These are phyloP conservation scores for Aquilaria malaccensis DNA, from an alignment of 345 rosid genomes.

Conservation along the genomic window DNA sequence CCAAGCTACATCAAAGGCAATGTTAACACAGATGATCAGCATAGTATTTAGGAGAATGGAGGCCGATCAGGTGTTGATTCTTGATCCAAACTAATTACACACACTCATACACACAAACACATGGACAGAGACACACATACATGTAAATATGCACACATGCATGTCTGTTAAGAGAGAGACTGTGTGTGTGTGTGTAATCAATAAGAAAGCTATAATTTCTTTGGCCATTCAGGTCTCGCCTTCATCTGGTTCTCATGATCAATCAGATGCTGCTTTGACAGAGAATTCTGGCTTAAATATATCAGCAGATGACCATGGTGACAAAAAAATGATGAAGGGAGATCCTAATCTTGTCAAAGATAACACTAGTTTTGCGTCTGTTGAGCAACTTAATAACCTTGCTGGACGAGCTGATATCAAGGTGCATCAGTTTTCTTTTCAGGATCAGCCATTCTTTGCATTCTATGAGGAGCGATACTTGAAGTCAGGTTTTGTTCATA, in stretches of 20 bases:
- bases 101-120: too few relatives aligned
- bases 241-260: constrained; percentile 40
- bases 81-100: background rate
- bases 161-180: background rate
- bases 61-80: constrained; percentile 48
- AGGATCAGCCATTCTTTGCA: background rate
- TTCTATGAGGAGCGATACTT: too few relatives aligned
- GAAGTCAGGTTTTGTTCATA: constrained; percentile 2
- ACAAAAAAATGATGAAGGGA: constrained; percentile 63
- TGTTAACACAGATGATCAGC: constrained; percentile 98
- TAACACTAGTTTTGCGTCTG: constrained; percentile 60
- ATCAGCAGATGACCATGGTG: constrained; percentile 42
- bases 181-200: background rate
- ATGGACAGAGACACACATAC: too few relatives aligned
- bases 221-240: constrained; percentile 52
- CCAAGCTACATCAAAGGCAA: constrained; percentile 98
- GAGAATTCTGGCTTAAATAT: constrained; percentile 39
- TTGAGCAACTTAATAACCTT: constrained; percentile 92
- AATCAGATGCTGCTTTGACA: constrained; percentile 40
- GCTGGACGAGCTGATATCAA: constrained; percentile 98
- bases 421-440: constrained; percentile 28
- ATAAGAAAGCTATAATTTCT: constrained; percentile 16
- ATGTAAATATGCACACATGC: too few relatives aligned
- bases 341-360: constrained; percentile 76
- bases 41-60: constrained; percentile 96